Conservation (phyloP, 768 basidiomycete genomes). For the Rhizopogon vesiculosus region DNA sequence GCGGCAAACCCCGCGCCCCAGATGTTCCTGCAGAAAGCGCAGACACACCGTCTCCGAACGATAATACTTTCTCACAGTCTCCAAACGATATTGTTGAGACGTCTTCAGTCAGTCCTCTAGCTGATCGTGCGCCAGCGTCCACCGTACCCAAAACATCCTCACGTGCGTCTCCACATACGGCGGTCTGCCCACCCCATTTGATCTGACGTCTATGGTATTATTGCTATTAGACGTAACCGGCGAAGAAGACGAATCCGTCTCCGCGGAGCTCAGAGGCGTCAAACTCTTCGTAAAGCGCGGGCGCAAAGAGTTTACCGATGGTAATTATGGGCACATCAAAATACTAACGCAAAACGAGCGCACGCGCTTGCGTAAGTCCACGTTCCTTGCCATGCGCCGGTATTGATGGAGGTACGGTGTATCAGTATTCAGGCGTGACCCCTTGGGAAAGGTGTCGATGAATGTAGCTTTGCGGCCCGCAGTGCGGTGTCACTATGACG, state of each 20-base stretch:
- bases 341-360: slow-evolving; percentile 38
- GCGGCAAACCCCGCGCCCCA: slow-evolving; percentile 4
- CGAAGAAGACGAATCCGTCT: slow-evolving; percentile 58
- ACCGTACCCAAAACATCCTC: slow-evolving; percentile 7
- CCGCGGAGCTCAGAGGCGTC: slow-evolving; percentile 54
- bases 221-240: slow-evolving; percentile 39
- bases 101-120: not conserved
- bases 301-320: slow-evolving; percentile 49
- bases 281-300: slow-evolving; percentile 44
- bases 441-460: slow-evolving; percentile 66
- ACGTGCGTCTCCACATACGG: slow-evolving; percentile 10
- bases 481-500: slow-evolving; percentile 55
- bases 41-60: not conserved
- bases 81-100: slow-evolving; percentile 12
- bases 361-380: slow-evolving; percentile 28
- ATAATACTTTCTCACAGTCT: slow-evolving; percentile 10
- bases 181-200: not conserved
- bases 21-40: slow-evolving; percentile 5
- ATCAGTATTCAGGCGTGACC: slow-evolving; percentile 67
- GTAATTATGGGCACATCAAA: slow-evolving; percentile 58
- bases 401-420: slow-evolving; percentile 15
- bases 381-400: slow-evolving; percentile 11
- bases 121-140: not conserved
- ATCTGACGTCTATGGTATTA: not conserved
- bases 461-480: slow-evolving; percentile 52